Evolutionary conservation across 176 grass and related monocot genomes (phyloP).

Genomic region (Triticum aestivum): IWGSC_CS_RefSeq_v2.1 NC_057795.1:497354013-497354512

Average conservation of each 20-base stretch:
- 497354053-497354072: neutral
- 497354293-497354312: neutral
- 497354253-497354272: neutral
- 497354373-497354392: slow-evolving; percentile 35
- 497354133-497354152: neutral
- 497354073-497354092: slow-evolving; percentile 25
- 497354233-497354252: neutral
- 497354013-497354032: too few species aligned
- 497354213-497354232: neutral
- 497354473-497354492: slow-evolving; percentile 99
- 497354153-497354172: neutral
- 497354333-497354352: neutral
- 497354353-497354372: slow-evolving; percentile 41
- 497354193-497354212: neutral
- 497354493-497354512: slow-evolving; percentile 96
- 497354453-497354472: slow-evolving; percentile 91
- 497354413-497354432: neutral
- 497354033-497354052: too few species aligned
- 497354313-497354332: neutral
- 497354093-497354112: slow-evolving; percentile 23
- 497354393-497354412: neutral
- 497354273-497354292: neutral
- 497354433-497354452: slow-evolving; percentile 51
- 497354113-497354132: neutral
- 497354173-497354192: neutral